Evolutionary conservation across 805 yeast species (phyloP).

Genomic region (Lipomyces lipofer): DNA sequence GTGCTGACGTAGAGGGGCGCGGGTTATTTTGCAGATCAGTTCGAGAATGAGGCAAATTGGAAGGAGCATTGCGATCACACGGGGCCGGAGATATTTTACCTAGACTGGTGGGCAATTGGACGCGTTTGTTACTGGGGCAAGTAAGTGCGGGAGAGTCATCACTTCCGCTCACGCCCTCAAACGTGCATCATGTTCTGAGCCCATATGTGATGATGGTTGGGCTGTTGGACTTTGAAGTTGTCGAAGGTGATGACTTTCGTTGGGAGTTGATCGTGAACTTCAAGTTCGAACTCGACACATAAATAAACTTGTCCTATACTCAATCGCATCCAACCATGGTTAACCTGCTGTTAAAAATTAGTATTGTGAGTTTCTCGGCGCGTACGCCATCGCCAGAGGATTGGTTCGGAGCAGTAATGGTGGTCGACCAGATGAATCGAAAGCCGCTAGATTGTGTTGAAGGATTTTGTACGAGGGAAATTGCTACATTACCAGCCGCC

Average conservation of each 20-base stretch:
- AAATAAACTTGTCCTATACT: too few relatives aligned
- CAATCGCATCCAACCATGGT: too few relatives aligned
- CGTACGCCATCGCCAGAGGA: constrained; percentile 96
- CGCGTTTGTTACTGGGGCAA: constrained; percentile 85
- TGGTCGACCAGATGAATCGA: constrained; percentile 93
- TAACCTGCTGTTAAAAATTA: too few relatives aligned
- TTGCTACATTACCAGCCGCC: constrained; percentile 85
- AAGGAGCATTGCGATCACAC: constrained; percentile 74
- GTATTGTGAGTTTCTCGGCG: constrained; percentile 80
- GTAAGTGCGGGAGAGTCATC: constrained; percentile 98
- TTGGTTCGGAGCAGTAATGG: constrained; percentile 91
- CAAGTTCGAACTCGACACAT: too few relatives aligned
- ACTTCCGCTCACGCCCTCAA: too few relatives aligned
- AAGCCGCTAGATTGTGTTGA: constrained; percentile 91
- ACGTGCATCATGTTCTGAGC: too few relatives aligned
- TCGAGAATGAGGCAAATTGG: constrained; percentile 93
- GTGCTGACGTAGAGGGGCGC: constrained; percentile 39
- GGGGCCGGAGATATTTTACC: constrained; percentile 86
- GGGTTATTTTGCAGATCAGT: constrained; percentile 95
- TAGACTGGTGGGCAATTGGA: constrained; percentile 71
- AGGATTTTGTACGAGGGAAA: constrained; percentile 94
- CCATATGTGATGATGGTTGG: too few relatives aligned
- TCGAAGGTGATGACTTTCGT: too few relatives aligned
- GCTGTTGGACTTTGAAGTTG: too few relatives aligned
- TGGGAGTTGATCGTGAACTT: too few relatives aligned